Evolutionary conservation across 257 asterid genomes (phyloP).

Genomic region (Solanum arcanum): DNA sequence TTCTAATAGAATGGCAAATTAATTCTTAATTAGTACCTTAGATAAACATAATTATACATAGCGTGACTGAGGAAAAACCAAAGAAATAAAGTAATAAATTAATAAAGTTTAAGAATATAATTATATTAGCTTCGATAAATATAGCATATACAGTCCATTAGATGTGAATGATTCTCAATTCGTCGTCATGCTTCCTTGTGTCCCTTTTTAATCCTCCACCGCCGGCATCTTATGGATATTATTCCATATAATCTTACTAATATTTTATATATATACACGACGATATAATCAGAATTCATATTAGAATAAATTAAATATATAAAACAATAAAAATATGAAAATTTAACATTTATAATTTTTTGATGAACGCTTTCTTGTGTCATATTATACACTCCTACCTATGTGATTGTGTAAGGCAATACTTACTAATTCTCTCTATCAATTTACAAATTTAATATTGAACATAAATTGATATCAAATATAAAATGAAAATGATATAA

Average conservation of each 20-base stretch:
- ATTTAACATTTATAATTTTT: no score
- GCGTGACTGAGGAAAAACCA: background rate
- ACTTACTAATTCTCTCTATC: background rate
- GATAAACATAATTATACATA: background rate
- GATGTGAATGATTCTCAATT: slow-evolving; percentile 16
- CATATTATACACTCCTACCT: background rate
- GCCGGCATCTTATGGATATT: background rate
- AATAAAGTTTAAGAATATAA: background rate
- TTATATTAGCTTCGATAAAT: background rate
- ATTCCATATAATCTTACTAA: background rate
- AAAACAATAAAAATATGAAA: background rate
- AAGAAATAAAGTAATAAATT: background rate
- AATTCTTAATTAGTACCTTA: background rate
- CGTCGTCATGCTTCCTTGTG: slow-evolving; percentile 20
- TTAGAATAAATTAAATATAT: background rate
- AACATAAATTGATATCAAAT: no score
- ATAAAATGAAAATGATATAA: no score
- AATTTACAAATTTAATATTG: no score
- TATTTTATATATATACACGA: no score
- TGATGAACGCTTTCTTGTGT: background rate
- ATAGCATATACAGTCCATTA: slow-evolving; percentile 36
- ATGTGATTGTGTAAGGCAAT: background rate
- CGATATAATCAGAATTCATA: rapidly evolving
- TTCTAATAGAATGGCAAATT: background rate
- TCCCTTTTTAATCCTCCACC: background rate